These are phyloP conservation scores for Saturnispora diversa DNA, from an alignment of 805 yeast species.

Conservation along the genomic window DNA sequence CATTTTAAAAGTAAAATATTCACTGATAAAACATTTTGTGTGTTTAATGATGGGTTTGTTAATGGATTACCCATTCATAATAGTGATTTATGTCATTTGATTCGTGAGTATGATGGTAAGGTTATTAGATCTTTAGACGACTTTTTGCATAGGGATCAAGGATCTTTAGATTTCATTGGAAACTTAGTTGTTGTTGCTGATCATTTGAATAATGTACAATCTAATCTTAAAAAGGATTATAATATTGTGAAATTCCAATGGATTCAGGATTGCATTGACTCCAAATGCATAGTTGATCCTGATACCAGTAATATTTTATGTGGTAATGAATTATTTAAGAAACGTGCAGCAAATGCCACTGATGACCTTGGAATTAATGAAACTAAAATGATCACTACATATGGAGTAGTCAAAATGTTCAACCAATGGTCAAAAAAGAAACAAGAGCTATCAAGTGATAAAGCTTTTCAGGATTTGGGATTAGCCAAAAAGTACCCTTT, in stretches of 20 bases:
- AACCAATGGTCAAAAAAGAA: neutral
- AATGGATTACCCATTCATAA: constrained; percentile 24
- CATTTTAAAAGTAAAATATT: constrained; percentile 30
- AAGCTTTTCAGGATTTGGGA: neutral
- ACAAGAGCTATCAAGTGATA: neutral
- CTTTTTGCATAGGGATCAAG: neutral
- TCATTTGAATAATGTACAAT: constrained; percentile 12
- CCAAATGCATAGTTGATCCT: constrained; percentile 36
- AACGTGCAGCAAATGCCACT: constrained; percentile 30
- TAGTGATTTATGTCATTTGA: constrained; percentile 29
- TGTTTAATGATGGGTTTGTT: constrained; percentile 42
- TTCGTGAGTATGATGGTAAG: constrained; percentile 47
- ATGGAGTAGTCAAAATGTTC: neutral
- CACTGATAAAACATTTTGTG: constrained; percentile 37
- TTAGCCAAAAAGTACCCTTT: neutral
- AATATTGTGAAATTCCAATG: constrained; percentile 63
- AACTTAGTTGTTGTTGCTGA: constrained; percentile 32
- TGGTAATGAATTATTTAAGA: constrained; percentile 4
- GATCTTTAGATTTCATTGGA: neutral
- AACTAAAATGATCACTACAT: constrained; percentile 19
- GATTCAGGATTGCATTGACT: constrained; percentile 57
- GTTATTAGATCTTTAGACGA: constrained; percentile 8
- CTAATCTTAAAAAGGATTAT: constrained; percentile 25
- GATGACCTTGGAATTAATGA: constrained; percentile 64
- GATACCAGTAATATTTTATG: constrained; percentile 54